These are phyloP conservation scores for Pleurotus tuber-regium DNA, from an alignment of 768 basidiomycete species.

Conservation along the genomic window DNA sequence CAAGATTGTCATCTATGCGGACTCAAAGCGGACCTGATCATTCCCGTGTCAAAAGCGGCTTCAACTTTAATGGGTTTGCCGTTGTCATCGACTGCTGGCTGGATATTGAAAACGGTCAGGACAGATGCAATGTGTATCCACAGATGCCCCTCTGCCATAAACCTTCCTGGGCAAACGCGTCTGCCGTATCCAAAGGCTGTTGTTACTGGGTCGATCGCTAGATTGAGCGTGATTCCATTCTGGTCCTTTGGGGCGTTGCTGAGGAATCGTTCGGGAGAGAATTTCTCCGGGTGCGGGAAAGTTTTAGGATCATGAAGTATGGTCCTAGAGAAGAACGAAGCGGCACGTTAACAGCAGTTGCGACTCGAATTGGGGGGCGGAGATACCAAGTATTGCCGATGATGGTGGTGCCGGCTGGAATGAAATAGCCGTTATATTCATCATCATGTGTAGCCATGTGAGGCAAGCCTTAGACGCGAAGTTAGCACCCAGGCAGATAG, in stretches of 20 bases:
- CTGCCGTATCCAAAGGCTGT: slow-evolving; percentile 6
- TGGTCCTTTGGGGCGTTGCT: neutral
- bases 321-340: slow-evolving; percentile 22
- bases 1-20: neutral
- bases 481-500: neutral
- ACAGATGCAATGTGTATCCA: slow-evolving; percentile 9
- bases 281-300: slow-evolving; percentile 29
- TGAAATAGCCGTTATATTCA: slow-evolving; percentile 29
- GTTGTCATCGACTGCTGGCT: neutral
- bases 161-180: slow-evolving; percentile 8
- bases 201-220: neutral
- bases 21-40: slow-evolving; percentile 1
- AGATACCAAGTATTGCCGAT: slow-evolving; percentile 30
- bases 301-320: slow-evolving; percentile 32
- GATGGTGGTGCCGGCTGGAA: slow-evolving; percentile 29
- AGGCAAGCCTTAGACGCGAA: slow-evolving; percentile 18
- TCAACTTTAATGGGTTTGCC: slow-evolving; percentile 1
- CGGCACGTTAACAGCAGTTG: too few relatives aligned
- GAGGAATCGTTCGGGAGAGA: slow-evolving; percentile 28
- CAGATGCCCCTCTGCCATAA: slow-evolving; percentile 3
- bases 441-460: slow-evolving; percentile 28
- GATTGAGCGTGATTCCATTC: neutral
- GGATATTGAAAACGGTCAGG: neutral
- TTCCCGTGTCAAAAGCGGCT: slow-evolving; percentile 7
- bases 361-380: too few relatives aligned